Base-by-base conservation (phyloP, 2,329 filamentous ascomycete species). In the Colletotrichum trifolii region DNA sequence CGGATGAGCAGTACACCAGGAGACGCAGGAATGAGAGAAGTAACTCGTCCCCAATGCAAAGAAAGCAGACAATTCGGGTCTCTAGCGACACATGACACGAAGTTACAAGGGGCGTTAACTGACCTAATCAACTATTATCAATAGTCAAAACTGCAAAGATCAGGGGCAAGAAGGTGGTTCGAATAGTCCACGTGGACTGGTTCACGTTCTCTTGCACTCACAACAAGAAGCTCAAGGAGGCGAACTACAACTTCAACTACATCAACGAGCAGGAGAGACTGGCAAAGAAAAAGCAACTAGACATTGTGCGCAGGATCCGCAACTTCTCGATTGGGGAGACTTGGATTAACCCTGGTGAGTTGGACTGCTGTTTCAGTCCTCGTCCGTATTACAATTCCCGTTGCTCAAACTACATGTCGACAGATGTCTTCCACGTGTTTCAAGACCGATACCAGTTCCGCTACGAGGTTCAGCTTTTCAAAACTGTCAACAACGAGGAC, bases 401-500 rank as follows among this genome's bases (percentile, higher is more conserved):
- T 25, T 25, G 25, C 25, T 25, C 25, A 25, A 25, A 25, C 25
- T 5, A 25, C 25, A 25, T 45, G 11, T 38, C 8, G 25, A 4
- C 62, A 90, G 88, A 82, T 39, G 78, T 87, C n/a, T 87, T 89
- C 71, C 88, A 87, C 65, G 75, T 91, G 66, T 93, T 91, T 75
- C 77, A 76, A 15, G 92, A 96, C 73, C 60, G 71, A 3, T 84
- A 83, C 0, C 85, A 83, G 52, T 92, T 93, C 73, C 75, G 79
- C 4, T 93, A 93, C 76, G 82, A 89, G 58, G 77, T 92, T 62
- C 81, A 82, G 0, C 77, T 96, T 12, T 39, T 59, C 35, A 43
- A 65, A 12, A 47, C 50, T 4, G 46, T 38, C 17, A 34, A 55
- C 34, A 54, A 69, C 36, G 53, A 68, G 33, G 49, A 62, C 13